Percentiles rank a stretch among this genome's conserved stretches.
Conservation (phyloP, 1,139 yeast genomes). For the Candida sanyaensis region DNA sequence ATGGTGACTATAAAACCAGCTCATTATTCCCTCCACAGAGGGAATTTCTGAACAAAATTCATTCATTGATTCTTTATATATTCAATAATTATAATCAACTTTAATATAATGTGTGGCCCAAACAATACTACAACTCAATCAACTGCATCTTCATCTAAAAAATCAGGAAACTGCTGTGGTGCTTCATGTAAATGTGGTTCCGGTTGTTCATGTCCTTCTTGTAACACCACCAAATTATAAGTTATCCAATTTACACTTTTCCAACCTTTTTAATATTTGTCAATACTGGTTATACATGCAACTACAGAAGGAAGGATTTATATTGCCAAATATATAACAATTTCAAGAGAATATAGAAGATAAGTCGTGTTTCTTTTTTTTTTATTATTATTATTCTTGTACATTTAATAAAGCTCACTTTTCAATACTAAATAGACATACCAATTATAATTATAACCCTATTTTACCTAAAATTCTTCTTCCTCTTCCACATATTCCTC, state of each 20-base stretch:
- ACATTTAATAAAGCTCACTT: not conserved
- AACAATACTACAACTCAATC: conserved; percentile 16
- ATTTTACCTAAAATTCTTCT: conserved; percentile 2
- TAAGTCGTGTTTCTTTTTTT: too few relatives aligned
- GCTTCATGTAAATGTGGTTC: conserved; percentile 47
- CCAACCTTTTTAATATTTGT: not conserved
- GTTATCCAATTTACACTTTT: conserved; percentile 11
- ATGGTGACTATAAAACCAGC: not conserved
- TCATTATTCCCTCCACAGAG: not conserved
- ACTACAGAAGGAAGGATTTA: too few relatives aligned
- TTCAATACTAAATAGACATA: not conserved
- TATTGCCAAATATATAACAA: too few relatives aligned
- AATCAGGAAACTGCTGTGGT: conserved; percentile 31
- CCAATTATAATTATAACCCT: not conserved
- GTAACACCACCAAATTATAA: conserved; percentile 44
- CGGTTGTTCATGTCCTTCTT: conserved; percentile 38
- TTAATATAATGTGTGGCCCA: conserved; percentile 25
- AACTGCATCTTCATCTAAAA: conserved; percentile 12
- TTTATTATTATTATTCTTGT: too few relatives aligned
- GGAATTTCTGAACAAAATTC: too few relatives aligned
- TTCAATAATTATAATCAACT: not conserved
- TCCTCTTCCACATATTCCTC: conserved; percentile 6
- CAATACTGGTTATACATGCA: not conserved
- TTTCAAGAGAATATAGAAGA: too few relatives aligned
- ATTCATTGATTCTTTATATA: not conserved